These are phyloP conservation scores for Claviceps sp. DNA, from an alignment of 2,329 filamentous ascomycete genomes.

Conservation along the genomic window DNA sequence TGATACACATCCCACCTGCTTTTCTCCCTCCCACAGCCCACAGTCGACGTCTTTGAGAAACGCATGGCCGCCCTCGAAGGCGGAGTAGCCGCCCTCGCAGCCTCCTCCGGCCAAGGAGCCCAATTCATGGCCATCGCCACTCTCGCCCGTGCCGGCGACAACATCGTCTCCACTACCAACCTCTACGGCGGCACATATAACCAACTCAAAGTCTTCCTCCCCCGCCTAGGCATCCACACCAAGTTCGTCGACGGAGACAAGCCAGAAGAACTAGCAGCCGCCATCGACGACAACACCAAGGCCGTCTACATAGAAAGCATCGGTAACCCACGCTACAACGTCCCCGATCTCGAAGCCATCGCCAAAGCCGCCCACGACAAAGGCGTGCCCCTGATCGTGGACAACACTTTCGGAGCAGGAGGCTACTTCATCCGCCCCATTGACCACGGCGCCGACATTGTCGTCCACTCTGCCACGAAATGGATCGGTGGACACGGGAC, in stretches of 20 bases:
- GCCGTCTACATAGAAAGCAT: conserved; percentile 86
- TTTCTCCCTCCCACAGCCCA: conserved; percentile 47
- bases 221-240: conserved; percentile 73
- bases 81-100: conserved; percentile 72
- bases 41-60: conserved; percentile 92
- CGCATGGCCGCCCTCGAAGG: conserved; percentile 91
- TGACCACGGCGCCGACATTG: conserved; percentile 82
- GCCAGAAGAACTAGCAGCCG: conserved; percentile 61
- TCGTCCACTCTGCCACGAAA: conserved; percentile 89
- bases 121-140: conserved; percentile 83
- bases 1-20: neutral
- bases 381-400: conserved; percentile 57
- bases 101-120: conserved; percentile 76
- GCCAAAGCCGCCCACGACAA: conserved; percentile 60
- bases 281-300: conserved; percentile 89
- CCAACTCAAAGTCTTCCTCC: conserved; percentile 84
- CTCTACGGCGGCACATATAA: conserved; percentile 95
- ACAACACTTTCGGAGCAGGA: conserved; percentile 92
- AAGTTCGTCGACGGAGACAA: conserved; percentile 80
- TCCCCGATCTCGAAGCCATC: conserved; percentile 82
- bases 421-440: conserved; percentile 82
- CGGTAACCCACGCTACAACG: conserved; percentile 86
- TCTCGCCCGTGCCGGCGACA: conserved; percentile 79
- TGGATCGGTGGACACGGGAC: conserved; percentile 96
- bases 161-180: conserved; percentile 83